Evolutionary conservation across 192 early-diverging fungal species (phyloP).

Genomic region (Powellomyces hirtus): DNA sequence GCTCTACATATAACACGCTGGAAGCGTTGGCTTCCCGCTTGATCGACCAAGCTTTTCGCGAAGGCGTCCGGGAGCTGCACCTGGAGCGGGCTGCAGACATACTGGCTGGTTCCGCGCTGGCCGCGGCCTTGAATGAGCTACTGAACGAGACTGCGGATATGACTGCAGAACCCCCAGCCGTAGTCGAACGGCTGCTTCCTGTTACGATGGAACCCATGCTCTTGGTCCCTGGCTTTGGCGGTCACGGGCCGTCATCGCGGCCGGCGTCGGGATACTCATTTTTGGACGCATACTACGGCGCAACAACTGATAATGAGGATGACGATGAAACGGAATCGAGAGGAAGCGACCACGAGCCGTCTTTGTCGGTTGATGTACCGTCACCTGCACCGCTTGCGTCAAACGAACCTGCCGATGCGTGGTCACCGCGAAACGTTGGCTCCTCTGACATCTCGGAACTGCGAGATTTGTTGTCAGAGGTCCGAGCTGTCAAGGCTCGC

Average conservation of each 20-base stretch:
- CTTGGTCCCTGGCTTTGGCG: not conserved
- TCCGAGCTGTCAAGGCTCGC: not conserved
- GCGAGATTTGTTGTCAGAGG: not conserved
- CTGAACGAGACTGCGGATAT: not conserved
- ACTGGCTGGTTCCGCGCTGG: not conserved
- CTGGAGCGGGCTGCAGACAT: not conserved
- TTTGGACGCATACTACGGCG: not conserved
- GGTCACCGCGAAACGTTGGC: not conserved
- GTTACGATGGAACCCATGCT: not conserved
- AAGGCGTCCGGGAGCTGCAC: not conserved
- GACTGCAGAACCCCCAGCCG: not conserved
- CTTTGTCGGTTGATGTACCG: not conserved
- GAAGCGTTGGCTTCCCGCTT: not conserved
- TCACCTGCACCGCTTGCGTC: too few relatives aligned
- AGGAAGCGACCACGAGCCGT: not conserved
- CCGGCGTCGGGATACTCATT: not conserved
- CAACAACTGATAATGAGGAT: not conserved
- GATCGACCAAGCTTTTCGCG: not conserved
- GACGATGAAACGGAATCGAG: not conserved
- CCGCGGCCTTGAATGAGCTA: not conserved
- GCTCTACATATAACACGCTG: not conserved
- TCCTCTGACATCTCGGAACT: not conserved
- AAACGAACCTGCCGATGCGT: not conserved
- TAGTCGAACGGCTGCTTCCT: not conserved
- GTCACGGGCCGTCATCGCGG: not conserved